A percentile compares a stretch with the other conserved stretches of the same genome.
phyloP scores from a whole-genome alignment of 2,329 filamentous ascomycete species.

The Alternaria hordeiaustralica region DNA sequence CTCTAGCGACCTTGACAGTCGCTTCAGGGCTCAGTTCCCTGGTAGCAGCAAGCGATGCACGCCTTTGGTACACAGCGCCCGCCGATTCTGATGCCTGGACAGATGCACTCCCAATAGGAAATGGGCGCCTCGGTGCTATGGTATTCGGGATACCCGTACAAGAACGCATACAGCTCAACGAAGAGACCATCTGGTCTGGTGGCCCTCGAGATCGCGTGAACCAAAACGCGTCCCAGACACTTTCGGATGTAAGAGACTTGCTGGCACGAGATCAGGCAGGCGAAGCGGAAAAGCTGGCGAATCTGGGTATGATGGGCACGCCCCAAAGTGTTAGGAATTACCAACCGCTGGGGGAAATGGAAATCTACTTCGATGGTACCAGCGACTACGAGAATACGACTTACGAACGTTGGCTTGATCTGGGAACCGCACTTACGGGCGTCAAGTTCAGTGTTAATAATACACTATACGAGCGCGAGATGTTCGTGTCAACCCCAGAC shows the following conservation, averaged over 20 bases:
- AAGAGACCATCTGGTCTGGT: constrained; percentile 50
- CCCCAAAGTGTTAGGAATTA: constrained; percentile 3
- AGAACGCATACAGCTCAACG: constrained; percentile 56
- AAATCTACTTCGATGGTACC: constrained; percentile 5
- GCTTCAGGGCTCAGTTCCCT: not conserved
- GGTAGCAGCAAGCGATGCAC: not conserved
- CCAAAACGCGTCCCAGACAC: constrained; percentile 3
- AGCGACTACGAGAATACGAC: not conserved
- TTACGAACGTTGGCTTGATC: constrained; percentile 7
- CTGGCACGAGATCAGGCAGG: not conserved
- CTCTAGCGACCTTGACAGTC: not conserved
- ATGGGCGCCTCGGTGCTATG: constrained; percentile 57
- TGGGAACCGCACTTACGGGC: not conserved
- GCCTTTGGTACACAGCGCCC: constrained; percentile 8
- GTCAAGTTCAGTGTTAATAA: constrained; percentile 1
- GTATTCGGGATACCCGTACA: constrained; percentile 54
- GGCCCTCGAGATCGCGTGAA: constrained; percentile 49
- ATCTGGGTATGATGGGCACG: constrained; percentile 10
- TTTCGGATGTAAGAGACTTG: constrained; percentile 3
- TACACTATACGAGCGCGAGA: constrained; percentile 5
- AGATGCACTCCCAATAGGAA: constrained; percentile 57
- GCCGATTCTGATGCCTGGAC: constrained; percentile 35
- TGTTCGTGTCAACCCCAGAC: constrained; percentile 8
- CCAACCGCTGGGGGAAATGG: constrained; percentile 7
- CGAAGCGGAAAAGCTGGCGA: constrained; percentile 8